Conservation (phyloP, 768 basidiomycete genomes). For the Naganishia vaughanmartiniae region DNA sequence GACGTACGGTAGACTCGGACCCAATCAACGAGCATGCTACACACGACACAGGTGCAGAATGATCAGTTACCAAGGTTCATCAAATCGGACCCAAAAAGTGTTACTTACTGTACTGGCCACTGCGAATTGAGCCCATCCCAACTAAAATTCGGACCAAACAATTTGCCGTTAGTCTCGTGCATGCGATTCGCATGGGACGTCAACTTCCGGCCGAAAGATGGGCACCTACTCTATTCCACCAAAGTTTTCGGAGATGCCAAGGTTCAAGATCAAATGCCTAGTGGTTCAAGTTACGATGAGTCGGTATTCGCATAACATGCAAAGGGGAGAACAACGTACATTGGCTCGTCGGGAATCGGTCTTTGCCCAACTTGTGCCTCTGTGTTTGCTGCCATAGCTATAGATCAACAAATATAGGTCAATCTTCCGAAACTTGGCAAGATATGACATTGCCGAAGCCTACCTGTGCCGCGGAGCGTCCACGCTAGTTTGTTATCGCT, state of each 20-base stretch:
- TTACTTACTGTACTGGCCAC: constrained; percentile 31
- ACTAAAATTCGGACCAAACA: not conserved
- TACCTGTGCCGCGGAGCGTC: constrained; percentile 52
- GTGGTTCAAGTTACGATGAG: not conserved
- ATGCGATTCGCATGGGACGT: no score
- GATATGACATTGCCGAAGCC: not conserved
- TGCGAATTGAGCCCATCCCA: constrained; percentile 29
- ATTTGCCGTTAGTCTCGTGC: not conserved
- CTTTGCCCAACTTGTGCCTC: constrained; percentile 65
- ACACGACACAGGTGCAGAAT: constrained; percentile 54
- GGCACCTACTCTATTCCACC: constrained; percentile 60
- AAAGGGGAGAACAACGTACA: constrained; percentile 55
- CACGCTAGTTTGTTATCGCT: constrained; percentile 63
- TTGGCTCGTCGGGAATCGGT: constrained; percentile 76
- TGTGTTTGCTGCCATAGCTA: constrained; percentile 66
- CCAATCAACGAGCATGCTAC: constrained; percentile 81
- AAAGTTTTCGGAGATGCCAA: constrained; percentile 82
- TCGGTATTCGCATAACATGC: not conserved
- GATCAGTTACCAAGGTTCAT: not conserved
- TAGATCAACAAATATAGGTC: constrained; percentile 36
- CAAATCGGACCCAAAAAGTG: no score
- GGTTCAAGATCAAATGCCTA: constrained; percentile 30
- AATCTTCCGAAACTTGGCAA: not conserved
- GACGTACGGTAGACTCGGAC: constrained; percentile 58
- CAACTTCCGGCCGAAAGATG: no score